A percentile compares a stretch with the other conserved stretches of the same genome.
Conservation (phyloP, 805 yeast genomes). For the Saccharomycopsis amapae region DNA sequence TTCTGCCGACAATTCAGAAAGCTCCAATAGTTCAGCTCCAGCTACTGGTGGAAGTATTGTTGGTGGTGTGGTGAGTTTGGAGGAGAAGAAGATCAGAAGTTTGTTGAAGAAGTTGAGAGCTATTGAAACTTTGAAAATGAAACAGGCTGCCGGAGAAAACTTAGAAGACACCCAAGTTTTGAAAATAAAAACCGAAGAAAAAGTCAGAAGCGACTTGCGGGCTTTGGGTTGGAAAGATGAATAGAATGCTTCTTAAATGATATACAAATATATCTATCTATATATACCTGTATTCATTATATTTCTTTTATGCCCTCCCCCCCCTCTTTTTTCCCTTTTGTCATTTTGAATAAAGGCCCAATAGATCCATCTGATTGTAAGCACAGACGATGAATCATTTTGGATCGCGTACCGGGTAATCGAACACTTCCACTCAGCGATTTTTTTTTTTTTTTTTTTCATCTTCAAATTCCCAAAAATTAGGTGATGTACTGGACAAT, state of each 20-base stretch:
- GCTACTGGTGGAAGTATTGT: slow-evolving; percentile 36
- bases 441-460: too few species aligned
- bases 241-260: too few species aligned
- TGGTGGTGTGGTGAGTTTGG: slow-evolving; percentile 63
- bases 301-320: too few species aligned
- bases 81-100: slow-evolving; percentile 88
- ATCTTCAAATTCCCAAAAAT: too few species aligned
- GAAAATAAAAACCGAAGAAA: slow-evolving; percentile 81
- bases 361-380: too few species aligned
- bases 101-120: slow-evolving; percentile 90
- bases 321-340: background rate
- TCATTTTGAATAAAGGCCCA: too few species aligned
- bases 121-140: slow-evolving; percentile 82
- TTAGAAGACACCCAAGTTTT: slow-evolving; percentile 89
- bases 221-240: slow-evolving; percentile 65
- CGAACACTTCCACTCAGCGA: too few species aligned
- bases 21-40: slow-evolving; percentile 22
- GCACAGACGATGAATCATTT: too few species aligned
- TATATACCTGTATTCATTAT: background rate
- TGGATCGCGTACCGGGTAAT: too few species aligned
- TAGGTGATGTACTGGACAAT: background rate
- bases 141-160: slow-evolving; percentile 74
- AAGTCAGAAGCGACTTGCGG: slow-evolving; percentile 66
- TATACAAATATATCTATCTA: too few species aligned
- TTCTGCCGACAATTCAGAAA: slow-evolving; percentile 21